Percentiles rank a stretch among this genome's conserved stretches.
Conservation (phyloP, 2,329 filamentous ascomycete species). For the Berkeleyomyces basicola region DNA sequence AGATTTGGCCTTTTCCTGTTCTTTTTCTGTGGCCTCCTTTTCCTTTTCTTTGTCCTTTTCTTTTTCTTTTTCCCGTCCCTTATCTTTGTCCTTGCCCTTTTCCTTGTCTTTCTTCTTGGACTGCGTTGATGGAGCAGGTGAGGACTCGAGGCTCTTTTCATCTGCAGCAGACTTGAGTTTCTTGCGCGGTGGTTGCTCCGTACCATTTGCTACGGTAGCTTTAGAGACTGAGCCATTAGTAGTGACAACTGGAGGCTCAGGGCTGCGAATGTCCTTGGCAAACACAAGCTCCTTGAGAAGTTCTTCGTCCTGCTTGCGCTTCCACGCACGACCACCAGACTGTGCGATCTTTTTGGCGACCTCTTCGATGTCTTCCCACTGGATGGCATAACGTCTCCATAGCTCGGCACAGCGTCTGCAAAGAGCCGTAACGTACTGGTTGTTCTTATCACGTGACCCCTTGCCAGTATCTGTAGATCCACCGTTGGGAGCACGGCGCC, state of each 20-base stretch:
- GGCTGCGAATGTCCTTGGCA: conserved; percentile 35
- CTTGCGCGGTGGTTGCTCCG: conserved; percentile 41
- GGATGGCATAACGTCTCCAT: conserved; percentile 90
- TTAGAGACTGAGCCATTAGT: conserved; percentile 14
- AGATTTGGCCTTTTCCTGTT: conserved; percentile 3
- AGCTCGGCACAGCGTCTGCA: conserved; percentile 82
- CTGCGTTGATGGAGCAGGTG: conserved; percentile 25
- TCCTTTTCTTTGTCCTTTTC: conserved; percentile 1
- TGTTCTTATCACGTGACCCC: conserved; percentile 57
- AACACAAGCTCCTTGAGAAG: conserved; percentile 55
- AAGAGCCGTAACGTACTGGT: conserved; percentile 61
- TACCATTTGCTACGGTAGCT: background rate
- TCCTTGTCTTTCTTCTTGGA: conserved; percentile 29
- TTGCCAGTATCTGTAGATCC: conserved; percentile 43
- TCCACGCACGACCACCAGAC: conserved; percentile 66
- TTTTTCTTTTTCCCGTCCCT: conserved; percentile 25
- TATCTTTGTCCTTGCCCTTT: conserved; percentile 6
- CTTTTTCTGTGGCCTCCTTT: background rate
- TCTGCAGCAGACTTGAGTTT: conserved; percentile 42
- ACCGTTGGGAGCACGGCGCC: conserved; percentile 74
- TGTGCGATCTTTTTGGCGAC: conserved; percentile 72
- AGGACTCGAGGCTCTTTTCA: conserved; percentile 25
- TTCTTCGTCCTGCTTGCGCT: conserved; percentile 83
- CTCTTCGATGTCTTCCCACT: conserved; percentile 89
- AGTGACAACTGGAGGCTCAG: conserved; percentile 10